Base-by-base conservation (phyloP, 169 alveolate genomes). In the Plasmodium chabaudi region DNA sequence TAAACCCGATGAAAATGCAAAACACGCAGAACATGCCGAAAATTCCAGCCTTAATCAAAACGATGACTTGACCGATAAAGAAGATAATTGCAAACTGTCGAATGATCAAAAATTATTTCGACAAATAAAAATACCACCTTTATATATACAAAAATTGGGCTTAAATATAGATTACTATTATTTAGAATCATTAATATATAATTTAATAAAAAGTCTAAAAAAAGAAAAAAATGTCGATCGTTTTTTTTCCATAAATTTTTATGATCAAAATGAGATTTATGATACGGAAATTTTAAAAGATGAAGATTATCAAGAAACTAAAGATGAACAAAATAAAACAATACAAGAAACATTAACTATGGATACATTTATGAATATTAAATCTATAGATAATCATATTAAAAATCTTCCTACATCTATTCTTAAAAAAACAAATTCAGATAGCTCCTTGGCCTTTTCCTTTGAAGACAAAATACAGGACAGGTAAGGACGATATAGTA, bases 71-170 rank as follows among this genome's bases (percentile, higher is more conserved):
- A 0, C 19, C 12, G 1, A 12, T 13, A 34, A 64, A 13, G 27
- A 13, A 12, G 17, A 64, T 34, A 17, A 7, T 65, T 2, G 3
- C 9, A 65, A 42, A 10, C 25, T 51, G 2, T 65, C 82, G 10
- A 63, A 49, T 13, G 89, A 79, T 39, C 69, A 79, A 44, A 79
- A 49, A 44, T 21, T 79, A 25, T 79, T 79, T 65, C 17, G 42
- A 34, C 89, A 79, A 79, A 79, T 79, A 51, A 79, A 65, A 51
- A 65, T 65, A 19, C 89, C 89, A 21, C 34, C 65, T 27, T 49
- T 79, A 23, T 79, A 65, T n/a, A 42, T 53, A 0, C 89, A 79
- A 79, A 79, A 65, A 53, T 59, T 79, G 19, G 89, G 89, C 9
- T 25, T 79, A 44, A 79, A 65, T 44, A 51, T 65, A 7, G 19